A percentile compares a stretch with the other conserved stretches of the same genome.
Conservation (phyloP, 768 basidiomycete species). For the Sistotremastrum suecicum region DNA sequence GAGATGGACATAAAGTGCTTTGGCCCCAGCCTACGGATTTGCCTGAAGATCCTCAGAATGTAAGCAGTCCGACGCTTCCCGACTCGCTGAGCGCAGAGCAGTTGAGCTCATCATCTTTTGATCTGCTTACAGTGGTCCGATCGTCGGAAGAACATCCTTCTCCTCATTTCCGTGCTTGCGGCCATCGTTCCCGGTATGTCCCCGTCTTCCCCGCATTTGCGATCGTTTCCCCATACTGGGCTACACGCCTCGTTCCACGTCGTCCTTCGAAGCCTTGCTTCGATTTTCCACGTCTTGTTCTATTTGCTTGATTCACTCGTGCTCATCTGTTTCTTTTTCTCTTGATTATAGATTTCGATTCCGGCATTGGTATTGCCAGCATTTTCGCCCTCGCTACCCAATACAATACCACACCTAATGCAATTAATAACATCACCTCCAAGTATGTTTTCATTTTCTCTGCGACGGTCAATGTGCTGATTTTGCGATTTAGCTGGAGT, state of each 20-base stretch:
- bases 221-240: too few relatives aligned
- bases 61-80: slow-evolving; percentile 5
- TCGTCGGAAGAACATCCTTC: slow-evolving; percentile 37
- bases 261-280: too few relatives aligned
- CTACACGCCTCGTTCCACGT: too few relatives aligned
- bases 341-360: slow-evolving; percentile 35
- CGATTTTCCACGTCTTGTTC: too few relatives aligned
- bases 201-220: too few relatives aligned
- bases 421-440: slow-evolving; percentile 50
- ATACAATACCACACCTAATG: slow-evolving; percentile 38
- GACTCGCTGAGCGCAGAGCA: neutral
- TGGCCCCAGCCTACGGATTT: slow-evolving; percentile 56
- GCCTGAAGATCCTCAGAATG: slow-evolving; percentile 53
- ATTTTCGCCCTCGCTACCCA: slow-evolving; percentile 46
- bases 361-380: slow-evolving; percentile 48
- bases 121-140: slow-evolving; percentile 30
- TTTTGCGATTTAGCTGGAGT: slow-evolving; percentile 34
- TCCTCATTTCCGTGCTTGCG: slow-evolving; percentile 48
- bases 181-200: slow-evolving; percentile 34
- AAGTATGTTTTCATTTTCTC: slow-evolving; percentile 19
- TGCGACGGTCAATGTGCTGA: neutral
- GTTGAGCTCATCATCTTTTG: neutral
- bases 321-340: too few relatives aligned
- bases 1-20: slow-evolving; percentile 43
- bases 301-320: too few relatives aligned